Evolutionary conservation across 371 early-diverging fungal genomes (phyloP), one percentile per base, ranked within the genome.

Genomic region (Dinochytrium kinnereticum): DNA sequence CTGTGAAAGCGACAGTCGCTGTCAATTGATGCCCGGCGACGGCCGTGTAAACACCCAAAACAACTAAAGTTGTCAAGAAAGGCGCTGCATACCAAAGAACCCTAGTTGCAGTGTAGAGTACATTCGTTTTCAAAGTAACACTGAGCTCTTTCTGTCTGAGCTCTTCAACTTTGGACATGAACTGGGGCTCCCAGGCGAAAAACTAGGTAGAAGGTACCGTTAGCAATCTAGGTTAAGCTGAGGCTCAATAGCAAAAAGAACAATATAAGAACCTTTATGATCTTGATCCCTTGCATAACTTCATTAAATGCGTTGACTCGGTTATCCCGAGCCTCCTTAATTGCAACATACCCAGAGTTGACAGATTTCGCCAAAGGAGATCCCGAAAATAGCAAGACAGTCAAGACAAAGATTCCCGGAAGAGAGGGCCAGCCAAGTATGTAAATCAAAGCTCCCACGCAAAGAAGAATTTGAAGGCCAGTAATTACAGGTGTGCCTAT

Each of bases 351-450:
- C 21, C n/a, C 28, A 0, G 24, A 57, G 61, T 61, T 68, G 69
- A 69, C 21, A n/a, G 34, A 17, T 13, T 26, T 17, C n/a, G 74
- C 74, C 28, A 76, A 65, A 5, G 65, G 74, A 15, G 39, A 68
- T 19, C 78, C 81, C 44, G 69, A 26, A 10, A 82, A 79, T 39
- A 80, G 49, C 31, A 77, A 59, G 30, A 76, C 26, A 24, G 78
- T 51, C 78, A 83, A 76, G n/a, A 80, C 74, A 26, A 53, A 55
- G 30, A 83, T 68, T 0, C 82, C 85, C n/a, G 81, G 73, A n/a
- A 83, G 44, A 26, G 81, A 83, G 24, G 83, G 69, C 72, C 73
- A 75, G 30, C 82, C 83, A 7, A 81, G 55, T 21, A 82, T 37
- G 37, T 28, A 50, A 50, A 80, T 24, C 33, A 84, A 77, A 31